phyloP scores from a whole-genome alignment of 108 stramenopile genomes.

The Nitzschia putrida region DNA sequence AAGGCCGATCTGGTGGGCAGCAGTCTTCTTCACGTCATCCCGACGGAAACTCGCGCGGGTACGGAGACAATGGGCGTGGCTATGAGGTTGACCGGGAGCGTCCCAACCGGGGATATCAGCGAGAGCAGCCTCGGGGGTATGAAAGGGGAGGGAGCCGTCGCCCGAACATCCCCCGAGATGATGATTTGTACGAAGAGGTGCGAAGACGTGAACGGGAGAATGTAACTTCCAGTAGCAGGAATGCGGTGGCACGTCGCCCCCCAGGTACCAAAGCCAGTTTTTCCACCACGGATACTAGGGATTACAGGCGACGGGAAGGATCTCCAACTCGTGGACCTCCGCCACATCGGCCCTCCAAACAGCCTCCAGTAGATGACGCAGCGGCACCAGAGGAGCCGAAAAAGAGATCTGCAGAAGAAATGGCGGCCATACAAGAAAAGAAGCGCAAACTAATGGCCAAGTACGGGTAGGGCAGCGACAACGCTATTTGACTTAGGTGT shows the following conservation, averaged over 20 bases:
- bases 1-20: slow-evolving; percentile 18
- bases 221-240: slow-evolving; percentile 50
- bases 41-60: no score
- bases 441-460: slow-evolving; percentile 75
- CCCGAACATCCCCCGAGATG: slow-evolving; percentile 17
- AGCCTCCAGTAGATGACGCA: background rate
- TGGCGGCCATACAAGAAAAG: slow-evolving; percentile 77
- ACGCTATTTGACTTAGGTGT: no score
- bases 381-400: slow-evolving; percentile 16
- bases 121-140: slow-evolving; percentile 37
- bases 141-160: background rate
- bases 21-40: background rate
- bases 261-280: slow-evolving; percentile 48
- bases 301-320: background rate
- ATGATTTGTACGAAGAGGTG: slow-evolving; percentile 74
- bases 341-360: background rate
- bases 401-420: slow-evolving; percentile 70
- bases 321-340: background rate
- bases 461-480: slow-evolving; percentile 60
- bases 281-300: slow-evolving; percentile 21
- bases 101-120: slow-evolving; percentile 43
- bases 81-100: background rate
- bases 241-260: slow-evolving; percentile 52
- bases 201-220: slow-evolving; percentile 68
- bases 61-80: slow-evolving; percentile 1